A percentile compares a stretch with the other conserved stretches of the same genome.
Evolutionary conservation across 1,284 basidiomycete genomes (phyloP).

Genomic region (Mycena sp.): DNA sequence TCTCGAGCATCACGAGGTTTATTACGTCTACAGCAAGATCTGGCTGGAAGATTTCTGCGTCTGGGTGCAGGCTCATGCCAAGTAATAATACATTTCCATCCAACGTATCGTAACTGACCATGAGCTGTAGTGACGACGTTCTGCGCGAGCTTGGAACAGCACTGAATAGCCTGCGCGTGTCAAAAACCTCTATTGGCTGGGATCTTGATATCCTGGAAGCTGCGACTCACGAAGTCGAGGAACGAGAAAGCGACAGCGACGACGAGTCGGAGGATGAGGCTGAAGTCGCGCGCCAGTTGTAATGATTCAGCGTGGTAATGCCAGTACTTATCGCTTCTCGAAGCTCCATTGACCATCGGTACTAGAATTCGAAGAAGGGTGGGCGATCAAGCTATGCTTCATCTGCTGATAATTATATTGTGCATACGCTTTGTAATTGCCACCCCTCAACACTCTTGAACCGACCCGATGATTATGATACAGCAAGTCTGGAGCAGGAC

Average conservation of each 20-base stretch:
- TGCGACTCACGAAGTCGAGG: slow-evolving; percentile 51
- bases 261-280: slow-evolving; percentile 52
- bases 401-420: no score
- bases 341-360: neutral
- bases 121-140: slow-evolving; percentile 59
- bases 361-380: neutral
- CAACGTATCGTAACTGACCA: slow-evolving; percentile 14
- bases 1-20: slow-evolving; percentile 81
- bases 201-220: slow-evolving; percentile 72
- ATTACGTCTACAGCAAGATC: slow-evolving; percentile 84
- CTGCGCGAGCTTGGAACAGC: slow-evolving; percentile 56
- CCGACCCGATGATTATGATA: no score
- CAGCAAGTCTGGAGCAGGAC: no score
- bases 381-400: no score
- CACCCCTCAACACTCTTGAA: no score
- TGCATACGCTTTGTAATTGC: no score
- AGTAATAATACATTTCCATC: slow-evolving; percentile 49
- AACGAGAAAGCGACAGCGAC: slow-evolving; percentile 63
- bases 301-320: neutral
- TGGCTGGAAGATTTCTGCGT: slow-evolving; percentile 85
- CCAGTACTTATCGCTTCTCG: neutral
- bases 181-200: slow-evolving; percentile 72
- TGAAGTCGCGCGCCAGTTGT: slow-evolving; percentile 25
- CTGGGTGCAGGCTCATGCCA: slow-evolving; percentile 73
- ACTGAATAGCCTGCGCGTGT: slow-evolving; percentile 52